Percentiles rank a stretch among this genome's conserved stretches.
Evolutionary conservation across 768 basidiomycete species (phyloP).

Genomic region (Russula foetens): DNA sequence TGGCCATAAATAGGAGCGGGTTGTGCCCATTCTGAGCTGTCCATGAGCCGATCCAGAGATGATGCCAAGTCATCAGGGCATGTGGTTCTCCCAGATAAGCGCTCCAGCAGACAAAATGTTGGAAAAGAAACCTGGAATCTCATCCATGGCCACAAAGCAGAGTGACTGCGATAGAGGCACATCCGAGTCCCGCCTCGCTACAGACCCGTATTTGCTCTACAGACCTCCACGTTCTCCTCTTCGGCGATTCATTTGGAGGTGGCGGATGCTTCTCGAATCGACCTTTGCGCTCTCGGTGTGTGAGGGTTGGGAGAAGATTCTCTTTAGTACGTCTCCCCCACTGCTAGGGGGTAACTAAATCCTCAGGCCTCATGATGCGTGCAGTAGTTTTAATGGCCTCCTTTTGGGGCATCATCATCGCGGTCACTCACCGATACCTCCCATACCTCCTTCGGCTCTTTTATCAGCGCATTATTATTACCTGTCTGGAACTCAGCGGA

Average conservation of each 20-base stretch:
- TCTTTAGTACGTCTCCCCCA: constrained; percentile 39
- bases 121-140: neutral
- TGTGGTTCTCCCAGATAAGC: no score
- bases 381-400: constrained; percentile 27
- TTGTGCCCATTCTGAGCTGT: no score
- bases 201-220: constrained; percentile 23
- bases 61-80: no score
- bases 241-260: constrained; percentile 38
- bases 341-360: neutral
- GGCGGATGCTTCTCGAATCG: constrained; percentile 47
- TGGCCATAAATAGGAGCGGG: no score
- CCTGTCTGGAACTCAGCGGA: constrained; percentile 43
- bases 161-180: neutral
- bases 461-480: constrained; percentile 52
- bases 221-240: constrained; percentile 22
- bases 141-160: constrained; percentile 3
- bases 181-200: constrained; percentile 21
- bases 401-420: constrained; percentile 36
- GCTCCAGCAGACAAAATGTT: no score
- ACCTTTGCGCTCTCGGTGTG: constrained; percentile 53
- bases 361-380: neutral
- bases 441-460: constrained; percentile 49
- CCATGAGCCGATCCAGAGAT: no score
- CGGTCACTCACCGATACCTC: constrained; percentile 47
- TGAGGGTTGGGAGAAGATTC: constrained; percentile 62